Base-by-base conservation (phyloP, 2,329 filamentous ascomycete genomes). In the Fusarium haematococcum region DNA sequence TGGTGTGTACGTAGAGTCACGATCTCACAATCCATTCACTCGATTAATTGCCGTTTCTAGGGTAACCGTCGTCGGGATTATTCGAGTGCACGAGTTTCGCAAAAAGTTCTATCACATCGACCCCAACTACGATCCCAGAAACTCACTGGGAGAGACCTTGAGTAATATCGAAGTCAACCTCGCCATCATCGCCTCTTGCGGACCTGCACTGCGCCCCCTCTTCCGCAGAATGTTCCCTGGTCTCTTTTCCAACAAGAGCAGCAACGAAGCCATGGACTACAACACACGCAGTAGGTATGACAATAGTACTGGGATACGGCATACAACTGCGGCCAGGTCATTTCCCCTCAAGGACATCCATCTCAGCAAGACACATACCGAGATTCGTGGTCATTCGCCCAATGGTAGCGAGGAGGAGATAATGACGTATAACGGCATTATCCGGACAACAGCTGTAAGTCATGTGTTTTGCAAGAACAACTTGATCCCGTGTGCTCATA, bases 111-210 rank as follows among this genome's bases (percentile, higher is more conserved):
- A 73, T 50, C 35, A 69, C 23, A 59, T 41, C 10, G 52, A 57
- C 48, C 63, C 61, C 14, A 48, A 80, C 73, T 66, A 81, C 79
- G 74, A 77, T 23, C 65, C 72, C 3, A 56, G 74, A 75, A 78
- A 64, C 75, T 65, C 65, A 0, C 67, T 84, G 4, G 79, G 79
- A 11, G 81, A 83, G 57, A 78, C 79, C 2, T 70, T 78, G 7
- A 81, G 79, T 45, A 77, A 77, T 11, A 73, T 84, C 63, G 83
- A 84, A 62, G 79, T 79, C 33, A 84, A 84, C 58, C 73, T 84
- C 0, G 82, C 82, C 56, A 81, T 85, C 59, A 80, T 84, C 20
- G 81, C 81, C 7, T 81, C 80, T 11, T 84, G 80, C 6, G 78
- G 79, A 1, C 83, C 83, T 2, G 75, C 75, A 2, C 58, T 77